Conservation (phyloP, 2,329 filamentous ascomycete species). For the Neofusicoccum cordaticola region DNA sequence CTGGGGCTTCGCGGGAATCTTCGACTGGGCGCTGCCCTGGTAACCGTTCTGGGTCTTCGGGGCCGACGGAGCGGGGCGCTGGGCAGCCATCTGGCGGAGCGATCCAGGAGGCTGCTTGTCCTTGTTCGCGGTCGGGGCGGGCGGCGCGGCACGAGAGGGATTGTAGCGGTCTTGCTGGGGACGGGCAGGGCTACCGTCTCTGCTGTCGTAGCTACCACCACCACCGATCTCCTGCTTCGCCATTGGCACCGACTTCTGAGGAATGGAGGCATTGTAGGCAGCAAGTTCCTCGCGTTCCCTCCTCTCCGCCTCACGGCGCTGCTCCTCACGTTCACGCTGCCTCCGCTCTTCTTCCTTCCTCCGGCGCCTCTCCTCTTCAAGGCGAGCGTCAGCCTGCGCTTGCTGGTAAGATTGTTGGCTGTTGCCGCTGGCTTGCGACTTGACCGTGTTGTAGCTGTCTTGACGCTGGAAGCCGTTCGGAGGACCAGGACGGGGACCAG, state of each 20-base stretch:
- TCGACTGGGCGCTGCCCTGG: constrained; percentile 28
- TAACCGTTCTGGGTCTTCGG: constrained; percentile 46
- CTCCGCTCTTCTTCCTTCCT: constrained; percentile 39
- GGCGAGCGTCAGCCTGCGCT: constrained; percentile 28
- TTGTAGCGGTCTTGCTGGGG: constrained; percentile 68
- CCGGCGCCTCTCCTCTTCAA: constrained; percentile 39
- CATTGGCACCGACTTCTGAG: constrained; percentile 73
- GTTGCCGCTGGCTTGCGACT: constrained; percentile 26
- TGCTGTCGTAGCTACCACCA: constrained; percentile 53
- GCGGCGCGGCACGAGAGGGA: constrained; percentile 78
- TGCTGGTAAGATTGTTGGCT: constrained; percentile 25
- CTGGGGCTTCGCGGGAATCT: constrained; percentile 22
- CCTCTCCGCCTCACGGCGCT: constrained; percentile 43
- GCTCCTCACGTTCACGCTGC: constrained; percentile 40
- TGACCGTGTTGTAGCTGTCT: constrained; percentile 43
- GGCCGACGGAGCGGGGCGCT: constrained; percentile 78
- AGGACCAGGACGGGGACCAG: constrained; percentile 47
- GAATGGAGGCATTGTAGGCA: constrained; percentile 85
- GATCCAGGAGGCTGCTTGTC: constrained; percentile 48
- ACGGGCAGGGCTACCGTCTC: constrained; percentile 46
- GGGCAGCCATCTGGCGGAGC: constrained; percentile 60
- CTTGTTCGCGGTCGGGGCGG: constrained; percentile 57
- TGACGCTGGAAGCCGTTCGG: constrained; percentile 42
- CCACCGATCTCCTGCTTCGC: constrained; percentile 89
- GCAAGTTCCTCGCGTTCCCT: constrained; percentile 68